Evolutionary conservation across 1,284 basidiomycete species (phyloP).

Genomic region (Trichosporon sp.): DNA sequence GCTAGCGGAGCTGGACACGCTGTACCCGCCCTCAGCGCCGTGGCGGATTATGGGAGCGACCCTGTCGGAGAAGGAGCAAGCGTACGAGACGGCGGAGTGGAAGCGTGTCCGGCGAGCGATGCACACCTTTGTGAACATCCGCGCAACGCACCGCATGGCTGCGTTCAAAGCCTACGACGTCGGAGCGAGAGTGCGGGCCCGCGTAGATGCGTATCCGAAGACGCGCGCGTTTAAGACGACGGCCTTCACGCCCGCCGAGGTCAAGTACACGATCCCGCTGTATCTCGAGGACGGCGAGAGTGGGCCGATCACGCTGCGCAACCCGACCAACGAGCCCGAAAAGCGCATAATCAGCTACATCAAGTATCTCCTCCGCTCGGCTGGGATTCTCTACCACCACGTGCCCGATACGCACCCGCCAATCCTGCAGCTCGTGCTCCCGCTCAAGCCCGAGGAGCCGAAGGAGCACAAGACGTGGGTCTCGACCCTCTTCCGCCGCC

Average conservation of each 20-base stretch:
- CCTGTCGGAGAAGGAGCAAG: slow-evolving; percentile 20
- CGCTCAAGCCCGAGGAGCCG: slow-evolving; percentile 13
- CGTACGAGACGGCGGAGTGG: slow-evolving; percentile 33
- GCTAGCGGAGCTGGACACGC: slow-evolving; percentile 47
- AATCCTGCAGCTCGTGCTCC: slow-evolving; percentile 34
- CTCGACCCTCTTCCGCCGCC: slow-evolving; percentile 16
- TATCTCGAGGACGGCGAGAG: slow-evolving; percentile 22
- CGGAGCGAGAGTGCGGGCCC: slow-evolving; percentile 24
- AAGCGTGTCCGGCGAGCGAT: slow-evolving; percentile 47
- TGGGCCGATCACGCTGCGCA: slow-evolving; percentile 35
- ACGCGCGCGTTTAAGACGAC: slow-evolving; percentile 51
- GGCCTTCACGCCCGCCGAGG: slow-evolving; percentile 49
- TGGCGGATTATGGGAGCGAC: slow-evolving; percentile 22
- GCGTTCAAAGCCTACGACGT: slow-evolving; percentile 48
- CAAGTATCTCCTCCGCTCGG: slow-evolving; percentile 53
- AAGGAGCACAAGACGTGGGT: slow-evolving; percentile 13
- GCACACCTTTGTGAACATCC: slow-evolving; percentile 50
- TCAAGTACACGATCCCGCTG: slow-evolving; percentile 51
- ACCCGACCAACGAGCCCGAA: slow-evolving; percentile 43
- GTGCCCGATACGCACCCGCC: slow-evolving; percentile 21
- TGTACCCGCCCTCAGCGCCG: slow-evolving; percentile 35
- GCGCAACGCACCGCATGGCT: slow-evolving; percentile 50
- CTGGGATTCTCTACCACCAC: slow-evolving; percentile 53
- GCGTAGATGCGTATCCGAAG: slow-evolving; percentile 23
- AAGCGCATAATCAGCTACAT: slow-evolving; percentile 46